Evolutionary conservation across 1,139 yeast genomes (phyloP).

Genomic region (Geotrichum carabidarum): DNA sequence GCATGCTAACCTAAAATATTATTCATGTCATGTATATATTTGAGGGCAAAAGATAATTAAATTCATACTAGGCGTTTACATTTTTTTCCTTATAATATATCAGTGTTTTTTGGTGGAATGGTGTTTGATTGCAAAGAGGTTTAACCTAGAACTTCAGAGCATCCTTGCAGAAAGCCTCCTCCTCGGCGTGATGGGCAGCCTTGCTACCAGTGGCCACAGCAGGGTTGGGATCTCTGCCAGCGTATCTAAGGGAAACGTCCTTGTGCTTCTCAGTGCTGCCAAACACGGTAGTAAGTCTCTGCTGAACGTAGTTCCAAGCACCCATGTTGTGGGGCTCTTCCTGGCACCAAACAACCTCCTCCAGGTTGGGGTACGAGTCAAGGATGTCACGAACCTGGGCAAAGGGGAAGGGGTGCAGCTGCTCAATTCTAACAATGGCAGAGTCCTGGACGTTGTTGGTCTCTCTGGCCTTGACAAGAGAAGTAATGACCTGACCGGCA

Average conservation of each 20-base stretch:
- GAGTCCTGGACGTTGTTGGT: conserved; percentile 70
- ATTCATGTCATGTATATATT: no score
- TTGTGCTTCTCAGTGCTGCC: conserved; percentile 66
- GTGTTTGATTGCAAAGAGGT: not conserved
- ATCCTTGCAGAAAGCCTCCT: conserved; percentile 75
- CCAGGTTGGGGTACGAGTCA: conserved; percentile 71
- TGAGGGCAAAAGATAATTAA: not conserved
- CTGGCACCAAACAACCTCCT: conserved; percentile 94
- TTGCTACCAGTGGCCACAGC: conserved; percentile 98
- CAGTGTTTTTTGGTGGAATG: not conserved
- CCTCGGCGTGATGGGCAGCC: conserved; percentile 82
- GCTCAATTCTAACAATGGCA: conserved; percentile 87
- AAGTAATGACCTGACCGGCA: conserved; percentile 92
- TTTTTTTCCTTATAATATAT: not conserved
- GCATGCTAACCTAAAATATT: no score
- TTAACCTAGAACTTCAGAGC: conserved; percentile 46
- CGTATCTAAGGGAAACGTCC: conserved; percentile 63
- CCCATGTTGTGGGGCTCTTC: conserved; percentile 99
- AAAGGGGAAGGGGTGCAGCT: conserved; percentile 98
- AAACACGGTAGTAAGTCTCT: conserved; percentile 74
- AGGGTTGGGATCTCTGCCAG: conserved; percentile 97
- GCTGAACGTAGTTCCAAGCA: conserved; percentile 70
- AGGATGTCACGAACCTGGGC: conserved; percentile 85
- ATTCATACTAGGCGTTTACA: not conserved
- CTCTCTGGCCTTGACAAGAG: conserved; percentile 84